Evolutionary conservation across 306 rosid genomes (phyloP).

Genomic region (Malus fusca): DNA sequence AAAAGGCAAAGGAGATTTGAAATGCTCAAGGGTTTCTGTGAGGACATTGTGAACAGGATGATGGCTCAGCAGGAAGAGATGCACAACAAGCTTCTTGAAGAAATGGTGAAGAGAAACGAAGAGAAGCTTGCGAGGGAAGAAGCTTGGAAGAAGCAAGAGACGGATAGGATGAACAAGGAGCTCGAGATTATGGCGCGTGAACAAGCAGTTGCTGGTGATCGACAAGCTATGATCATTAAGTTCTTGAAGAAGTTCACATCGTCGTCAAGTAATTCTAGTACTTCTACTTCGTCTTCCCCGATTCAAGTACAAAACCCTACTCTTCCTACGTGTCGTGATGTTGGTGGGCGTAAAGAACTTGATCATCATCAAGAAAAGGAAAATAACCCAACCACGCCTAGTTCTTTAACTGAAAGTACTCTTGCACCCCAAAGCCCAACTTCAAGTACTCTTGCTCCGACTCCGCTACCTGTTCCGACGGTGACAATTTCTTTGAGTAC

Average conservation of each 20-base stretch:
- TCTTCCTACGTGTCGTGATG: not conserved
- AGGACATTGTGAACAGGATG: constrained; percentile 57
- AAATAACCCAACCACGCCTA: constrained; percentile 3
- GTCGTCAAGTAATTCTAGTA: constrained; percentile 4
- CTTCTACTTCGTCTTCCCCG: constrained; percentile 1
- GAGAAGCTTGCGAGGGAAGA: constrained; percentile 63
- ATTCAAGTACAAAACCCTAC: constrained; percentile 33
- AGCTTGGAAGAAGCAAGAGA: constrained; percentile 75
- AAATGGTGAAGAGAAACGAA: constrained; percentile 67
- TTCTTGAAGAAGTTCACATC: constrained; percentile 53
- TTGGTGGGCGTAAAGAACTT: not conserved
- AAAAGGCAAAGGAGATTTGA: constrained; percentile 51
- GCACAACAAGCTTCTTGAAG: constrained; percentile 57
- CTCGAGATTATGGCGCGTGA: constrained; percentile 62
- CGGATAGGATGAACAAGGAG: constrained; percentile 67
- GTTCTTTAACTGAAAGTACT: not conserved
- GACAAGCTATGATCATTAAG: constrained; percentile 55
- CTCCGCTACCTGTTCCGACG: not conserved
- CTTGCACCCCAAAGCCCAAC: constrained; percentile 39
- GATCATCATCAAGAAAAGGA: not conserved
- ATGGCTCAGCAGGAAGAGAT: constrained; percentile 74
- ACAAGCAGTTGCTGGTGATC: constrained; percentile 52
- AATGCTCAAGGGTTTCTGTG: constrained; percentile 58
- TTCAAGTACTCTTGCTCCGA: constrained; percentile 15
- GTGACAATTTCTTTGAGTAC: constrained; percentile 3